Conservation (phyloP, 495 filamentous ascomycete species). For the Rhizodiscina lignyota region DNA sequence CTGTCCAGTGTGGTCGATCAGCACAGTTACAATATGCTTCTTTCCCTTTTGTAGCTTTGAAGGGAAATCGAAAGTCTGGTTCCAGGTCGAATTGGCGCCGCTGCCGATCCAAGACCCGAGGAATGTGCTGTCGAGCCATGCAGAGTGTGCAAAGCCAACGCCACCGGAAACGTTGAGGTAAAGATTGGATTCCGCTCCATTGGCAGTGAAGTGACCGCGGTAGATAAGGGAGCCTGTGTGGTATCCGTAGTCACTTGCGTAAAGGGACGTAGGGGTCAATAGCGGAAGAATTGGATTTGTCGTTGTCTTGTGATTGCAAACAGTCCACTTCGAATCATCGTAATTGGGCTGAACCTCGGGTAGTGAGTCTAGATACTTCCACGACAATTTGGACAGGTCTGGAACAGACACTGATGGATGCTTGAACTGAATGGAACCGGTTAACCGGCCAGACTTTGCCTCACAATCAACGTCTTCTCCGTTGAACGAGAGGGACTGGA, state of each 20-base stretch:
- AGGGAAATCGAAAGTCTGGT: conserved; percentile 40
- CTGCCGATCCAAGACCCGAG: conserved; percentile 29
- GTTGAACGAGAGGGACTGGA: conserved; percentile 44
- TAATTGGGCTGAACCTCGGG: conserved; percentile 49
- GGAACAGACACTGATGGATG: conserved; percentile 39
- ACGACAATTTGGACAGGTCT: conserved; percentile 35
- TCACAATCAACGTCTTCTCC: too few species aligned
- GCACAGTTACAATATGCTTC: conserved; percentile 46
- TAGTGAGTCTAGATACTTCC: conserved; percentile 55
- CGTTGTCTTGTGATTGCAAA: conserved; percentile 34
- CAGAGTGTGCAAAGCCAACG: conserved; percentile 19
- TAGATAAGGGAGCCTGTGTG: conserved; percentile 51
- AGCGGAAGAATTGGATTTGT: conserved; percentile 39
- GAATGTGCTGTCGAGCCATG: conserved; percentile 19
- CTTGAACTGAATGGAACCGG: conserved; percentile 32
- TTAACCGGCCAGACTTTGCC: too few species aligned
- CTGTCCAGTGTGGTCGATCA: conserved; percentile 59
- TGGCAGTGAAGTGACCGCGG: conserved; percentile 55
- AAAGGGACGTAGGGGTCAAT: conserved; percentile 46
- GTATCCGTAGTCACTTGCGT: conserved; percentile 59
- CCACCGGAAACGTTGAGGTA: conserved; percentile 46
- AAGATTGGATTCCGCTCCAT: conserved; percentile 40
- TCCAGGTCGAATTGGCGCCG: conserved; percentile 24
- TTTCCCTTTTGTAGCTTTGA: conserved; percentile 33
- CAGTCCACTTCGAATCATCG: conserved; percentile 50